Conservation (phyloP, 1,139 yeast genomes). For the Debaryomyces nepalensis region DNA sequence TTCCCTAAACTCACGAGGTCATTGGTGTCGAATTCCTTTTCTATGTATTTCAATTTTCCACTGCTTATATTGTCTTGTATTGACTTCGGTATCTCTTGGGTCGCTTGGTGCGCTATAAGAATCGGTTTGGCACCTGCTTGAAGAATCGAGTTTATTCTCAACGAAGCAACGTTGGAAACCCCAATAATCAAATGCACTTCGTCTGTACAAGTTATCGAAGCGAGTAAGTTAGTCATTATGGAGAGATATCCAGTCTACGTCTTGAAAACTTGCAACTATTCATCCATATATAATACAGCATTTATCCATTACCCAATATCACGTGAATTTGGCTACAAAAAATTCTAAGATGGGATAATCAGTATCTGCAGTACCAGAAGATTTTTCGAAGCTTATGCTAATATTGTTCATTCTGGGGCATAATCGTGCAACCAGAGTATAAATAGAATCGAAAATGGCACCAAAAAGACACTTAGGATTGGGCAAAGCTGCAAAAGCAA, state of each 20-base stretch:
- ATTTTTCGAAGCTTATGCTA: conserved; percentile 2
- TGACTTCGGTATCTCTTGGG: conserved; percentile 26
- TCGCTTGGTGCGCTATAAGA: conserved; percentile 38
- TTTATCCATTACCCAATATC: conserved; percentile 24
- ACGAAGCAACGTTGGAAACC: conserved; percentile 51
- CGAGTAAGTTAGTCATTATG: conserved; percentile 43
- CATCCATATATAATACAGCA: conserved; percentile 10
- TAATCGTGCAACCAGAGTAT: conserved; percentile 4
- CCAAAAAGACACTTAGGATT: conserved; percentile 80
- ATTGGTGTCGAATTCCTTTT: conserved; percentile 38
- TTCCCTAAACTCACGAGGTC: conserved; percentile 63
- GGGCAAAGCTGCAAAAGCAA: conserved; percentile 63
- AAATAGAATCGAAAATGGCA: conserved; percentile 45
- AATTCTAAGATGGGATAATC: conserved; percentile 1
- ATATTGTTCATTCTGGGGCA: neutral
- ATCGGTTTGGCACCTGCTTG: conserved; percentile 65
- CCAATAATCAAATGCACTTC: conserved; percentile 72
- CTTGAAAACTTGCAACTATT: conserved; percentile 13
- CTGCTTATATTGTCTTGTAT: conserved; percentile 26
- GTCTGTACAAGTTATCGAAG: conserved; percentile 54
- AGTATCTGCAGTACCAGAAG: conserved; percentile 8
- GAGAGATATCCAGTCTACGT: neutral
- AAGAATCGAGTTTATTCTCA: conserved; percentile 53
- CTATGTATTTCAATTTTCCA: conserved; percentile 34
- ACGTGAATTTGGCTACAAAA: conserved; percentile 20